Percentiles rank a stretch among this genome's conserved stretches.
Conservation (phyloP, 2,329 filamentous ascomycete genomes). For the Colletotrichum truncatum region DNA sequence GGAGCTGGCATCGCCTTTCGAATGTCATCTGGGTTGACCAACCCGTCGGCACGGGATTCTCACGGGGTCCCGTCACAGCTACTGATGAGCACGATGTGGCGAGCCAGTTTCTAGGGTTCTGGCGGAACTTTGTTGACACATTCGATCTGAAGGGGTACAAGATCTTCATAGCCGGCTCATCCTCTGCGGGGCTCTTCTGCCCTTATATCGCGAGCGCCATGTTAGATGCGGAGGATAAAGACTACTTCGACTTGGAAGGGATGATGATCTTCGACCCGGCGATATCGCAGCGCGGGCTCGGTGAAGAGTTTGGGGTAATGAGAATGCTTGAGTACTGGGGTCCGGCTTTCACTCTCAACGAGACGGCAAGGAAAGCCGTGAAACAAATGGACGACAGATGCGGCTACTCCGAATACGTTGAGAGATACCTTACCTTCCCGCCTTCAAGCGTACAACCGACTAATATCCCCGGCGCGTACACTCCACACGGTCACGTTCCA, state of each 20-base stretch:
- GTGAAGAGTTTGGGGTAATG: slow-evolving; percentile 57
- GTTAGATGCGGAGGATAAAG: slow-evolving; percentile 71
- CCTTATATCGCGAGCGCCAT: slow-evolving; percentile 80
- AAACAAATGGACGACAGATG: slow-evolving; percentile 63
- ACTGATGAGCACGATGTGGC: slow-evolving; percentile 74
- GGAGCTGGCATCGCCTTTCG: slow-evolving; percentile 78
- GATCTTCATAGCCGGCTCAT: slow-evolving; percentile 79
- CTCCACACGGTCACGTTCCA: slow-evolving; percentile 38
- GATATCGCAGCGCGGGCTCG: slow-evolving; percentile 60
- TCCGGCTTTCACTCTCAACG: slow-evolving; percentile 69
- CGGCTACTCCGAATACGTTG: slow-evolving; percentile 68
- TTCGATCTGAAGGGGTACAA: slow-evolving; percentile 73
- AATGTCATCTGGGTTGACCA: slow-evolving; percentile 83
- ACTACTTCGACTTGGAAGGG: slow-evolving; percentile 73
- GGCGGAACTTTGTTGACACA: slow-evolving; percentile 78
- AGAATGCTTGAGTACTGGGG: slow-evolving; percentile 69
- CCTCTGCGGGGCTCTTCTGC: slow-evolving; percentile 73
- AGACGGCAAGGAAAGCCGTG: slow-evolving; percentile 62
- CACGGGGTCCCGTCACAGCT: slow-evolving; percentile 71
- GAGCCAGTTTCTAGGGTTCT: slow-evolving; percentile 79
- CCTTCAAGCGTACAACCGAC: slow-evolving; percentile 67
- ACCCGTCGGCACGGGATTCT: slow-evolving; percentile 74
- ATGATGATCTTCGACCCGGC: slow-evolving; percentile 79
- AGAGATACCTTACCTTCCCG: slow-evolving; percentile 73
- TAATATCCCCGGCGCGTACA: slow-evolving; percentile 49